These are phyloP conservation scores for Prunus mongolica DNA, from an alignment of 306 rosid species.

Conservation along the genomic window DNA sequence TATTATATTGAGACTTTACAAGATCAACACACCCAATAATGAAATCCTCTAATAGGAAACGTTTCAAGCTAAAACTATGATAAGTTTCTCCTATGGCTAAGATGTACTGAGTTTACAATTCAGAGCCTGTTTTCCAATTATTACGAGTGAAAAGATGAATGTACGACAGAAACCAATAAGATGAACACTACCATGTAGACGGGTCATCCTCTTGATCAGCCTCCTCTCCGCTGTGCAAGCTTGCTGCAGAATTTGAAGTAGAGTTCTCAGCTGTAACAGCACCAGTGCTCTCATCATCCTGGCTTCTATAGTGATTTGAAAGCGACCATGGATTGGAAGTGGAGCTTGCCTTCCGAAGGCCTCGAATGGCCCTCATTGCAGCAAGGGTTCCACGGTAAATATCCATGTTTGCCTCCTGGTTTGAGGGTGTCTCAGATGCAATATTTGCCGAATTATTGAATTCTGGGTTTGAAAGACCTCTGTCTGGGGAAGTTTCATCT, in stretches of 20 bases:
- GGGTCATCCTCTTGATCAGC: slow-evolving; percentile 32
- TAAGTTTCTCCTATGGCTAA: background rate
- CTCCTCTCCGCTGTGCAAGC: slow-evolving; percentile 37
- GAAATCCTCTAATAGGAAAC: background rate
- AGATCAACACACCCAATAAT: background rate
- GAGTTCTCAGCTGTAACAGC: slow-evolving; percentile 84
- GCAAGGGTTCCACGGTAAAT: slow-evolving; percentile 81
- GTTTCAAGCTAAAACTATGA: background rate
- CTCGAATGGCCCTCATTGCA: slow-evolving; percentile 77
- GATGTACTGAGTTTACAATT: slow-evolving; percentile 19
- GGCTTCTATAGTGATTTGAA: slow-evolving; percentile 59
- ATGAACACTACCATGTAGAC: slow-evolving; percentile 25
- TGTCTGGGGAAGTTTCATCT: slow-evolving; percentile 3
- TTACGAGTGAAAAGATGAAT: slow-evolving; percentile 21
- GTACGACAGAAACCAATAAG: slow-evolving; percentile 2
- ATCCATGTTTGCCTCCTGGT: slow-evolving; percentile 57
- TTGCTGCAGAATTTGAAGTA: slow-evolving; percentile 54
- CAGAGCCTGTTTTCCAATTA: slow-evolving; percentile 27
- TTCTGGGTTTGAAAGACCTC: slow-evolving; percentile 14
- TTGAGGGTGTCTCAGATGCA: slow-evolving; percentile 40
- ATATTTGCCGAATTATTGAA: slow-evolving; percentile 19
- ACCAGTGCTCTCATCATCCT: slow-evolving; percentile 66
- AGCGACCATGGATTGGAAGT: slow-evolving; percentile 77
- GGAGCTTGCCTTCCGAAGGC: slow-evolving; percentile 84
- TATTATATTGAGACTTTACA: background rate